A percentile compares a stretch with the other conserved stretches of the same genome.
Evolutionary conservation across 805 yeast genomes (phyloP).

Genomic region (Pichia gijzeniarum): DNA sequence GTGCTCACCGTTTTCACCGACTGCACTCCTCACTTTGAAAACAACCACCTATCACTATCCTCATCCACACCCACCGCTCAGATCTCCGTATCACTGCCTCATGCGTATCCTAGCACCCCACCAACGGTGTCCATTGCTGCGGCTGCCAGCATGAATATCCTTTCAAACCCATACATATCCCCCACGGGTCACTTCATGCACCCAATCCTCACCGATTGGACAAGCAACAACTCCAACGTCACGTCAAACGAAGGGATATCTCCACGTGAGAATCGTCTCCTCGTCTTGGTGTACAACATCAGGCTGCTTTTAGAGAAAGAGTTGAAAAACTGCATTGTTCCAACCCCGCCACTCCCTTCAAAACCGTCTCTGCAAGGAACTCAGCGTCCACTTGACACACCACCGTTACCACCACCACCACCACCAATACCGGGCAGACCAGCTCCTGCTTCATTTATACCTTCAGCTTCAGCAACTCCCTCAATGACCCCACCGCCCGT

Average conservation of each 20-base stretch:
- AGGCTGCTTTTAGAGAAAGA: not conserved
- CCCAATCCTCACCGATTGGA: not conserved
- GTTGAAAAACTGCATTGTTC: not conserved
- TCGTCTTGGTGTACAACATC: not conserved
- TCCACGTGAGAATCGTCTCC: slow-evolving; percentile 11
- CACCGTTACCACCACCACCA: slow-evolving; percentile 25
- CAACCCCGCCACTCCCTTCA: slow-evolving; percentile 3
- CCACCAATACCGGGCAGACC: no score
- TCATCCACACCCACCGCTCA: no score
- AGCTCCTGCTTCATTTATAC: no score
- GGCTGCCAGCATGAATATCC: not conserved
- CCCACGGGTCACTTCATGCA: not conserved
- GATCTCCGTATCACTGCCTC: not conserved
- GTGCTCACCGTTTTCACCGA: slow-evolving; percentile 45
- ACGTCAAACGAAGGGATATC: slow-evolving; percentile 24
- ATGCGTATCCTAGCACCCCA: slow-evolving; percentile 48
- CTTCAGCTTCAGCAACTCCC: no score
- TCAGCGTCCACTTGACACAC: not conserved
- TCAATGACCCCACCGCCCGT: no score
- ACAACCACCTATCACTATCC: no score
- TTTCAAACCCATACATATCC: not conserved
- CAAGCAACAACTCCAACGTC: not conserved
- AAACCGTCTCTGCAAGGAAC: not conserved
- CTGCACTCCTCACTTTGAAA: slow-evolving; percentile 26
- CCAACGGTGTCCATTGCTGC: slow-evolving; percentile 39